Evolutionary conservation across 106 monocot genomes (phyloP).

Genomic region (Iris macrosiphon): DNA sequence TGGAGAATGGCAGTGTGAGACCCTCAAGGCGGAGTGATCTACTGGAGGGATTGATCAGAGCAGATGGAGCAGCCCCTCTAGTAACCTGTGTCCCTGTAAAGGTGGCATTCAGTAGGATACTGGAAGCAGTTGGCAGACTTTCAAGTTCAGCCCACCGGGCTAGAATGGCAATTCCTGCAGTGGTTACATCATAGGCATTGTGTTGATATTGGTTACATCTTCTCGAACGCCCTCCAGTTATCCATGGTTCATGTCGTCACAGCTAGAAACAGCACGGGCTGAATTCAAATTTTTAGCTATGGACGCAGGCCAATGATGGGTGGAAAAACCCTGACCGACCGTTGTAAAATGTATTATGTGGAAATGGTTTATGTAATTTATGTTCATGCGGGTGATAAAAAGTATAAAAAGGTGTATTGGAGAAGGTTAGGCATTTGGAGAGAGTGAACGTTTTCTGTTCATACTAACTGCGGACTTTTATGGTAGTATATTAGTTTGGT

Average conservation of each 20-base stretch:
- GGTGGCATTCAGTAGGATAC: conserved; percentile 55
- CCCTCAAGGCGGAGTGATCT: background rate
- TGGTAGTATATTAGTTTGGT: conserved; percentile 10
- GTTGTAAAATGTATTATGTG: background rate
- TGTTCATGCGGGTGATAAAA: background rate
- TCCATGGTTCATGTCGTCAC: background rate
- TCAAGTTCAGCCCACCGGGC: conserved; percentile 22
- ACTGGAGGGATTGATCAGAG: conserved; percentile 44
- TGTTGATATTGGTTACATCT: conserved; percentile 1
- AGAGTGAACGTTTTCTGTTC: background rate
- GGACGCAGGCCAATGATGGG: background rate
- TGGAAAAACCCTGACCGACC: background rate
- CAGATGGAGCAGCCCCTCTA: conserved; percentile 30
- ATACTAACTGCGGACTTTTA: conserved; percentile 10
- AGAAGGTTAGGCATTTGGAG: too few species aligned
- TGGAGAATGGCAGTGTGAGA: background rate
- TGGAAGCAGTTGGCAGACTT: conserved; percentile 57
- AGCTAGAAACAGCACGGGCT: background rate
- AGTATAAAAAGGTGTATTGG: background rate
- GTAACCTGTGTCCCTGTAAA: conserved; percentile 66
- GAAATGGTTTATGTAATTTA: background rate
- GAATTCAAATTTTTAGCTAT: background rate
- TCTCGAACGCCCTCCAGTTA: background rate
- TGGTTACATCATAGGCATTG: conserved; percentile 9
- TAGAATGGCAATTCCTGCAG: conserved; percentile 20